phyloP scores from a whole-genome alignment of 768 basidiomycete genomes.

The Leccinellum rugosiceps region DNA sequence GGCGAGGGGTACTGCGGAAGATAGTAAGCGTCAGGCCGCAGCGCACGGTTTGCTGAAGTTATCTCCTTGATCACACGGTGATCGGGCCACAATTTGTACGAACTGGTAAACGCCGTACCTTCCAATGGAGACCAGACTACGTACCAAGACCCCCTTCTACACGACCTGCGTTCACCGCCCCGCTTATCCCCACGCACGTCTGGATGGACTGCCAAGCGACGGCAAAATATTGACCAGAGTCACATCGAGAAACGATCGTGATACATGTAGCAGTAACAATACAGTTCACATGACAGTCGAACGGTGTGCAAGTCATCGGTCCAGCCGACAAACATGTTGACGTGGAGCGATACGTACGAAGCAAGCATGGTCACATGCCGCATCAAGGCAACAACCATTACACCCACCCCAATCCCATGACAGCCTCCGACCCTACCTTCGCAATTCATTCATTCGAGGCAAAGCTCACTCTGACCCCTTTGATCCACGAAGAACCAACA shows the following conservation, averaged over 20 bases:
- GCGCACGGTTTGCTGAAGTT: no score
- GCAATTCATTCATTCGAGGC: neutral
- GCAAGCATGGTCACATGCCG: neutral
- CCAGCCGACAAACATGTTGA: neutral
- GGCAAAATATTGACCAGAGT: neutral
- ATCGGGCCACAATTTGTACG: no score
- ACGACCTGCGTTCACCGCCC: no score
- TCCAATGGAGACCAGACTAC: neutral
- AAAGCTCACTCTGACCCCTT: neutral
- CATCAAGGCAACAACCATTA: neutral
- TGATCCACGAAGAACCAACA: neutral
- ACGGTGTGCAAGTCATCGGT: neutral
- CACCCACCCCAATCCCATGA: neutral
- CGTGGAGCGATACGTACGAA: neutral
- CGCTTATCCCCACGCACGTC: neutral
- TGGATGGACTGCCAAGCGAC: neutral
- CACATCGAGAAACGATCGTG: neutral
- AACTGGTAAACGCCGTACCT: neutral
- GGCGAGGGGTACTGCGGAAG: no score
- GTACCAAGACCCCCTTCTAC: neutral
- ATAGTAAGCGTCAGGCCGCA: no score
- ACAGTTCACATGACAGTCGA: neutral
- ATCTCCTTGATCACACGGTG: no score
- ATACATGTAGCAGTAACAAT: neutral
- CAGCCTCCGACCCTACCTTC: no score